Conservation (phyloP, 805 yeast genomes). For the Yamadazyma laniorum region DNA sequence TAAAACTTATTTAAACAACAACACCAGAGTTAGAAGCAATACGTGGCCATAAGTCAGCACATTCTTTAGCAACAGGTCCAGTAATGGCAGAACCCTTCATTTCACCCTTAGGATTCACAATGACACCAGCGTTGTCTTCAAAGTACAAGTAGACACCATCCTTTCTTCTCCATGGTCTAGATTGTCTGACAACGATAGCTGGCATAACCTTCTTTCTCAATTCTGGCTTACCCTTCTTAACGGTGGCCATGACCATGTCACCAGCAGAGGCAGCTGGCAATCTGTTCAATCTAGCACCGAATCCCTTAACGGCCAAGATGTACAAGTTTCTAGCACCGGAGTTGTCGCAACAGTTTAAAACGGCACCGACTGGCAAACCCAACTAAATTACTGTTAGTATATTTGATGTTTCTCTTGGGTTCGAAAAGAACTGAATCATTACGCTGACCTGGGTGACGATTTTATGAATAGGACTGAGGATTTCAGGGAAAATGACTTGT, state of each 20-base stretch:
- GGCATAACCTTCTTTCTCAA: constrained; percentile 99
- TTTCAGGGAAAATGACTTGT: no score
- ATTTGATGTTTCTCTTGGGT: not conserved
- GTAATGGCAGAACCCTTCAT: constrained; percentile 99
- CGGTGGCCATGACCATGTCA: constrained; percentile 99
- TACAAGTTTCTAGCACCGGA: constrained; percentile 99
- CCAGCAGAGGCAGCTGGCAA: constrained; percentile 99
- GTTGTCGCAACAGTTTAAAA: constrained; percentile 99
- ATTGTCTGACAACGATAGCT: constrained; percentile 98
- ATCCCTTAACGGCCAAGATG: constrained; percentile 98
- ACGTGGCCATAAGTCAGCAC: constrained; percentile 99
- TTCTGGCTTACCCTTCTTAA: constrained; percentile 99
- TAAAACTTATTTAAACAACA: constrained; percentile 69
- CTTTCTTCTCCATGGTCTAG: constrained; percentile 99
- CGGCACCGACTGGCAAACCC: constrained; percentile 99
- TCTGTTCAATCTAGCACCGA: constrained; percentile 99
- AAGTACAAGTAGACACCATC: constrained; percentile 99
- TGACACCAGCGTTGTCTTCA: constrained; percentile 99
- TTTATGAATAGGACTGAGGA: not conserved
- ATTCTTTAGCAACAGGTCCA: constrained; percentile 99
- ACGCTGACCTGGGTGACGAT: no score
- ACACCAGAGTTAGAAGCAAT: constrained; percentile 99
- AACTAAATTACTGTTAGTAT: constrained; percentile 55
- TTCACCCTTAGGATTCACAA: constrained; percentile 99
- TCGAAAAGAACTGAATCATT: no score